Evolutionary conservation across 768 basidiomycete species (phyloP).

Genomic region (Rhodosporidiobolus sp.): DNA sequence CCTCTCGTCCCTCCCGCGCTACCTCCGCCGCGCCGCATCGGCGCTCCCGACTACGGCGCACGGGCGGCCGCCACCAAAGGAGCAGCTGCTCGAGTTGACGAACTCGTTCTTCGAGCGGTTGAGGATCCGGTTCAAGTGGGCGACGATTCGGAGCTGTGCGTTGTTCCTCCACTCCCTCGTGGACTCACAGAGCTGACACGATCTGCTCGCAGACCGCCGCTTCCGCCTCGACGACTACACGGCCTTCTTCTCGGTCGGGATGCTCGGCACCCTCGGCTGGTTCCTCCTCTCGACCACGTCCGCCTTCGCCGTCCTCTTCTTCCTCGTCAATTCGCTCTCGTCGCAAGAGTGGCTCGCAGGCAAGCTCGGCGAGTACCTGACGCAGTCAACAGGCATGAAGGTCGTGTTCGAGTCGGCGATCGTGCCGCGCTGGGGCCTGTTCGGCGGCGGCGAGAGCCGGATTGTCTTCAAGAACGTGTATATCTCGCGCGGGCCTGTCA

Average conservation of each 20-base stretch:
- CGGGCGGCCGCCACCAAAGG: constrained; percentile 62
- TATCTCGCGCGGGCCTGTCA: constrained; percentile 70
- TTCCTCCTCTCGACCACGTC: constrained; percentile 95
- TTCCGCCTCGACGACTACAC: constrained; percentile 97
- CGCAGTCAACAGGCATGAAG: constrained; percentile 85
- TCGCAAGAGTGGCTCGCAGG: constrained; percentile 73
- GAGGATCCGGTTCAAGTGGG: constrained; percentile 93
- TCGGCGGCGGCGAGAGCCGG: constrained; percentile 55
- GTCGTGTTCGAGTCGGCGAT: constrained; percentile 97
- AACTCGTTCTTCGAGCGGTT: constrained; percentile 86
- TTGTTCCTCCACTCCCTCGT: neutral
- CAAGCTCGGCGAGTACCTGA: constrained; percentile 86
- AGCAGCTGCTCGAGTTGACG: constrained; percentile 81
- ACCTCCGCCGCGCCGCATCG: constrained; percentile 72
- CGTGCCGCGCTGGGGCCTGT: constrained; percentile 77
- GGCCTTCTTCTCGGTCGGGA: constrained; percentile 90
- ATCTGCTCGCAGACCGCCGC: constrained; percentile 53
- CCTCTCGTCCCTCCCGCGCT: constrained; percentile 60
- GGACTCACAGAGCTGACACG: neutral
- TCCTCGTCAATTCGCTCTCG: constrained; percentile 74
- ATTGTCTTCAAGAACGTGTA: constrained; percentile 97
- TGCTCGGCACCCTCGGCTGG: constrained; percentile 95
- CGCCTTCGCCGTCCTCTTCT: constrained; percentile 90
- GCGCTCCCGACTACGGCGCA: constrained; percentile 62
- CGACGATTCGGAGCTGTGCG: constrained; percentile 75